These are phyloP conservation scores for Tephrocybe sp. DNA, from an alignment of 768 basidiomycete genomes.

Conservation along the genomic window DNA sequence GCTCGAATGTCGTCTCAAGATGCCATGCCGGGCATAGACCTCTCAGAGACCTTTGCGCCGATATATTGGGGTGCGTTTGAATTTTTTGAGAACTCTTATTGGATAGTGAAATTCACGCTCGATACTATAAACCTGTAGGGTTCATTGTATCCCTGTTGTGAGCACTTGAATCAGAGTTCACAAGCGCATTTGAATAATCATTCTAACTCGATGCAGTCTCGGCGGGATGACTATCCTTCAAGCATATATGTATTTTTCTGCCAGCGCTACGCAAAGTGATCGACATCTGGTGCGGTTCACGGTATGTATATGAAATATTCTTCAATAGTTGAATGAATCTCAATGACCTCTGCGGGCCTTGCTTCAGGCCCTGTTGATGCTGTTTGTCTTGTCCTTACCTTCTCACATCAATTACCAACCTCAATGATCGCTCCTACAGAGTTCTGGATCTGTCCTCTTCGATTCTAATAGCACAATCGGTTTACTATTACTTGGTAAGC, in stretches of 20 bases:
- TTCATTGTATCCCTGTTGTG: slow-evolving; percentile 29
- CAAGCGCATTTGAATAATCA: not conserved
- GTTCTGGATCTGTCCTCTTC: slow-evolving; percentile 38
- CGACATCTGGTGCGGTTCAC: slow-evolving; percentile 23
- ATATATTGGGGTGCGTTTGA: slow-evolving; percentile 32
- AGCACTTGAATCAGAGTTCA: not conserved
- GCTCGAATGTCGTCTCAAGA: slow-evolving; percentile 2
- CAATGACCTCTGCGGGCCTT: not conserved
- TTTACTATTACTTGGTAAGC: slow-evolving; percentile 43
- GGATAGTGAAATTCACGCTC: too few species aligned
- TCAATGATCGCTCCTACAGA: slow-evolving; percentile 12
- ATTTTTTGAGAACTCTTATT: too few species aligned
- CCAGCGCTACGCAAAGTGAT: slow-evolving; percentile 22
- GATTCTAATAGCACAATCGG: slow-evolving; percentile 37
- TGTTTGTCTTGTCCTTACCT: slow-evolving; percentile 18
- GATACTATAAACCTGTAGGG: slow-evolving; percentile 21
- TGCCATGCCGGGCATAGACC: slow-evolving; percentile 16
- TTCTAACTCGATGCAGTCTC: slow-evolving; percentile 23
- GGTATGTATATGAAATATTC: slow-evolving; percentile 19
- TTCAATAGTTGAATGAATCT: not conserved
- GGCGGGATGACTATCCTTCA: slow-evolving; percentile 40
- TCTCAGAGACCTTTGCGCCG: slow-evolving; percentile 26
- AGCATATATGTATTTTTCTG: slow-evolving; percentile 38
- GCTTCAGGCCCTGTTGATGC: slow-evolving; percentile 24
- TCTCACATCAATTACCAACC: not conserved